Conservation (phyloP, 2,329 filamentous ascomycete species). For the Sporothrix luriei region DNA sequence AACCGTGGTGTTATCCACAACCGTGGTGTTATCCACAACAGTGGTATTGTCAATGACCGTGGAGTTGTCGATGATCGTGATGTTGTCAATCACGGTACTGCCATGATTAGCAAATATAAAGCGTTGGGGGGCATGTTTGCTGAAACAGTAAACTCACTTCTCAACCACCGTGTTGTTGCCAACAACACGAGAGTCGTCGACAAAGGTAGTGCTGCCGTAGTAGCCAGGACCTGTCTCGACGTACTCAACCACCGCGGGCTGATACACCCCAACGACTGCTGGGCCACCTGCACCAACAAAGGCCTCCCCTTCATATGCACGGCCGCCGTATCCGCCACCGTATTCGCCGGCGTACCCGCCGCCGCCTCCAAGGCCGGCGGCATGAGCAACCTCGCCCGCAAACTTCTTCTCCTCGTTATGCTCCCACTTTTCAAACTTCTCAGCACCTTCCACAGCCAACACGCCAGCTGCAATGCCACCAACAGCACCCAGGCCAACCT, state of each 20-base stretch:
- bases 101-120: not conserved
- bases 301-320: slow-evolving; percentile 5
- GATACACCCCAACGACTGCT: slow-evolving; percentile 19
- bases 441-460: slow-evolving; percentile 30
- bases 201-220: slow-evolving; percentile 28
- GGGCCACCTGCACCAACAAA: slow-evolving; percentile 13
- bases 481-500: slow-evolving; percentile 29
- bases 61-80: not conserved
- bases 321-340: slow-evolving; percentile 15
- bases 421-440: slow-evolving; percentile 30
- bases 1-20: slow-evolving; percentile 1
- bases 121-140: not conserved
- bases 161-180: not conserved
- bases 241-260: slow-evolving; percentile 29
- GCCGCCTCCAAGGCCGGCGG: slow-evolving; percentile 22
- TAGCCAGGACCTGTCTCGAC: slow-evolving; percentile 27
- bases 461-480: slow-evolving; percentile 31
- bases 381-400: slow-evolving; percentile 28
- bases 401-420: slow-evolving; percentile 30
- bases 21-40: not conserved
- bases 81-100: slow-evolving; percentile 5
- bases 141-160: not conserved
- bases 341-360: slow-evolving; percentile 18
- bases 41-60: not conserved
- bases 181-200: slow-evolving; percentile 26